Conservation (phyloP, 805 yeast species). For the Yarrowia deformans region DNA sequence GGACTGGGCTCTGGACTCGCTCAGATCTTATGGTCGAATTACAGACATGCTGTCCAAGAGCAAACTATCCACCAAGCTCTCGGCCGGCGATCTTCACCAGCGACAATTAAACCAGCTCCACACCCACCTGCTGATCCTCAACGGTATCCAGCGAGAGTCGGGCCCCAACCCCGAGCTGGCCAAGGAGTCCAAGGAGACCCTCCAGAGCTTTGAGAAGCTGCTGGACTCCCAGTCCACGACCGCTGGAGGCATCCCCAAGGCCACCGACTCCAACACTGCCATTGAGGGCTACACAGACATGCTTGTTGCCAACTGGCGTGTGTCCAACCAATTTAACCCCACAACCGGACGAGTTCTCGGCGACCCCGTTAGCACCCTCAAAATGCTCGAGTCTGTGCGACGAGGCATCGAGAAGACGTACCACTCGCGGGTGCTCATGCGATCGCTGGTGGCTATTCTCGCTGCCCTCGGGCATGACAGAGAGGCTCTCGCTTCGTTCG, state of each 20-base stretch:
- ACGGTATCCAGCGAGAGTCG: slow-evolving; percentile 35
- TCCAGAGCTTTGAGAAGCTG: slow-evolving; percentile 41
- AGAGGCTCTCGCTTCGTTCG: slow-evolving; percentile 50
- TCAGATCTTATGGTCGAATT: slow-evolving; percentile 41
- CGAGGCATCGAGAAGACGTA: slow-evolving; percentile 47
- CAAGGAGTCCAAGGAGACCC: slow-evolving; percentile 41
- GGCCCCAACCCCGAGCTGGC: slow-evolving; percentile 32
- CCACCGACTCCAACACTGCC: slow-evolving; percentile 44
- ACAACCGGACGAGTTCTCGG: slow-evolving; percentile 41
- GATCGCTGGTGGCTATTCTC: slow-evolving; percentile 47
- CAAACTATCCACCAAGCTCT: slow-evolving; percentile 34
- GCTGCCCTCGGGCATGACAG: slow-evolving; percentile 44
- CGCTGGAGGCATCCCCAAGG: slow-evolving; percentile 42
- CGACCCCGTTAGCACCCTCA: slow-evolving; percentile 40
- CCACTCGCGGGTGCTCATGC: slow-evolving; percentile 50
- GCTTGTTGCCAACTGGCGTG: slow-evolving; percentile 45
- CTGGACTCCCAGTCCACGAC: slow-evolving; percentile 35
- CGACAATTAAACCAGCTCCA: slow-evolving; percentile 39
- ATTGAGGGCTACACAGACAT: slow-evolving; percentile 44
- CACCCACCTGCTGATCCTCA: slow-evolving; percentile 38
- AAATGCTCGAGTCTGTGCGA: slow-evolving; percentile 42
- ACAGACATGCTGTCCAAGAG: slow-evolving; percentile 32
- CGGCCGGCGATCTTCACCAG: slow-evolving; percentile 36
- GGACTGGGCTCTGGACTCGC: slow-evolving; percentile 40
- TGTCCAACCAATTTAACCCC: slow-evolving; percentile 34